Evolutionary conservation across 1,284 basidiomycete genomes (phyloP), one percentile per base, ranked within the genome.

Genomic region (Tremellales sp.): DNA sequence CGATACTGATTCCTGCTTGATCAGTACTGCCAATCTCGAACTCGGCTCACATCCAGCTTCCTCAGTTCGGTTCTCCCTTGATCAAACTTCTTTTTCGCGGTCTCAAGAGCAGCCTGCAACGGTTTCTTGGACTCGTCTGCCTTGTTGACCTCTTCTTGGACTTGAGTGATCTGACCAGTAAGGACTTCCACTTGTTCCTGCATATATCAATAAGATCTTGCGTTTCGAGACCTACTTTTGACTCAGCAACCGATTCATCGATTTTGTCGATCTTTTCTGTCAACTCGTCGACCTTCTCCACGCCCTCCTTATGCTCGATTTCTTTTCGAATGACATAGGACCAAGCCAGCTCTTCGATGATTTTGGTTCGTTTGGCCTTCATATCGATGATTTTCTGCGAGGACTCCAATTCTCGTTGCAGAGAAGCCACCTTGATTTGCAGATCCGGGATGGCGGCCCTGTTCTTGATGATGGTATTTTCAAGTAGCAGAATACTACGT

Each of bases 311-410:
- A 56, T 76, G 44, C 58, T 77, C 87, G 35, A 75, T 70, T 63
- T 87, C 78, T 63, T 90, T 91, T 12, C 75, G 75, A 3, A 77
- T 77, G 12, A 97, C 90, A 61, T 88, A 86, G 7, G 87, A 80
- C 94, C 94, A 97, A 0, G 88, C 89, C 9, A 89, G 72, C 69
- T 93, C 86, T 54, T 82, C 82, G 12, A 45, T 35, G 8, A 54
- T 16, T 1, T 34, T 10, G 3, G 48, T 47, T 1, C 51, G 36
- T 18, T 54, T 54, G n/a, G 25, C 27, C 74, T 87, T 48, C 29
- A 58, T 51, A 14, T 50, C 44, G 1, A 45, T 18, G 10, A 56
- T 42, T 37, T 53, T 57, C n/a, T 48, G 24, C 13, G 54, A 52
- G 4, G 53, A 50, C 18, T 48, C 53, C 8, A 57, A 3, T 46